Percentiles rank a stretch among this genome's conserved stretches.
These are phyloP conservation scores for Anthoceros angustus DNA, from an alignment of 225 moss, liverwort and hornwort species.

Conservation along the genomic window DNA sequence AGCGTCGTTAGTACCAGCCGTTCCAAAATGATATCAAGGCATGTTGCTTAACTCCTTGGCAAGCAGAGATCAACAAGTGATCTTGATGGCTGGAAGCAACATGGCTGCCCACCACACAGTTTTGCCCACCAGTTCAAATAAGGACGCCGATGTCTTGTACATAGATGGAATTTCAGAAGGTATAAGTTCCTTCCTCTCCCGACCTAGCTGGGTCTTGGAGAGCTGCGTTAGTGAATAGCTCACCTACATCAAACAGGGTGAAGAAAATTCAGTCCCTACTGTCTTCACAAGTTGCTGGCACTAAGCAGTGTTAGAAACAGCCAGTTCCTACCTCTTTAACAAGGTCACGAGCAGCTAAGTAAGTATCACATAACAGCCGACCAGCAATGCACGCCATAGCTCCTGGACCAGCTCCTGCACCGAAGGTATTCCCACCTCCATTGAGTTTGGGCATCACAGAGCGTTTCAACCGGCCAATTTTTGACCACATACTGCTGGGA, in stretches of 20 bases:
- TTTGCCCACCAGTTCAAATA: slow-evolving; percentile 61
- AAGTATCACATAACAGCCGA: slow-evolving; percentile 96
- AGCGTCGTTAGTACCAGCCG: too few species aligned
- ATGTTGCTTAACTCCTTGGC: too few species aligned
- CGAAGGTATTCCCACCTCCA: slow-evolving; percentile 79
- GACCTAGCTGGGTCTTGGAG: slow-evolving; percentile 59
- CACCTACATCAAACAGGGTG: slow-evolving; percentile 28
- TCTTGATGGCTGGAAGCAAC: neutral
- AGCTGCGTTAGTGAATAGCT: slow-evolving; percentile 92
- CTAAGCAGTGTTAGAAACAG: too few species aligned
- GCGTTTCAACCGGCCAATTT: slow-evolving; percentile 78
- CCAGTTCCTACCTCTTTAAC: slow-evolving; percentile 57
- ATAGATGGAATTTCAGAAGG: slow-evolving; percentile 83
- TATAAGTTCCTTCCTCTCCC: slow-evolving; percentile 76
- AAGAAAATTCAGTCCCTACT: neutral
- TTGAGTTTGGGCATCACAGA: slow-evolving; percentile 79
- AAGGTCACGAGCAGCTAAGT: slow-evolving; percentile 90
- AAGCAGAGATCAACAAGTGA: too few species aligned
- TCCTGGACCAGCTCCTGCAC: slow-evolving; percentile 91
- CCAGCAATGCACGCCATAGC: slow-evolving; percentile 85
- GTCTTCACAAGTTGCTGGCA: neutral
- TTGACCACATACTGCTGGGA: slow-evolving; percentile 83
- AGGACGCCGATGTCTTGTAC: slow-evolving; percentile 57
- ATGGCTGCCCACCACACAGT: neutral
- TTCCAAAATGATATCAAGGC: too few species aligned